phyloP scores from a whole-genome alignment of 345 rosid species.

The Orychophragmus violaceus region DNA sequence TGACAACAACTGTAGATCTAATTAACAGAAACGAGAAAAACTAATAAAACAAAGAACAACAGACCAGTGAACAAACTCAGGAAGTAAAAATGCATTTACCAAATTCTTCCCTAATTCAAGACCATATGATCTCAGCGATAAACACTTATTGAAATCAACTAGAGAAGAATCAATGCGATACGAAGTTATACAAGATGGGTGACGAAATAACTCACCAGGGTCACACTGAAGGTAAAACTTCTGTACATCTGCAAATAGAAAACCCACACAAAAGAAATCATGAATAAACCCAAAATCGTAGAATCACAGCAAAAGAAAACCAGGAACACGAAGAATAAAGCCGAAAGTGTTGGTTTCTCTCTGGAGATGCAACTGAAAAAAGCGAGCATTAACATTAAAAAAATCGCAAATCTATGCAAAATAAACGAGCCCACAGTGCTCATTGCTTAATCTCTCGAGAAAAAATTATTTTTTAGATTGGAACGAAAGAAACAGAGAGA shows the following conservation, averaged over 20 bases:
- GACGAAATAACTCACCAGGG: slow-evolving; percentile 49
- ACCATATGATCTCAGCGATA: background rate
- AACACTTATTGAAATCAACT: background rate
- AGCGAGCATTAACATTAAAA: background rate
- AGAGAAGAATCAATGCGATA: background rate
- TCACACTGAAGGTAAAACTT: slow-evolving; percentile 60
- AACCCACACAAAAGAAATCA: background rate
- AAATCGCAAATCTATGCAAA: background rate
- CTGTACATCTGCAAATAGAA: slow-evolving; percentile 47
- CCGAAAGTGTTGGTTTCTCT: background rate
- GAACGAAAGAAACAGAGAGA: slow-evolving; percentile 1
- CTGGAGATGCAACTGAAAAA: background rate
- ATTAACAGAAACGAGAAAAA: background rate
- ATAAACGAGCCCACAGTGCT: background rate
- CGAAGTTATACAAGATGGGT: background rate
- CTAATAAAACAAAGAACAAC: background rate
- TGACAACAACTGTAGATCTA: background rate
- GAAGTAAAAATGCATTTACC: background rate
- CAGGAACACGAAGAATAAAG: background rate
- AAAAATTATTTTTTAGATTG: slow-evolving; percentile 12
- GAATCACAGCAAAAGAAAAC: slow-evolving; percentile 2
- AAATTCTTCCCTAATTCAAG: background rate
- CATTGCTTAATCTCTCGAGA: background rate
- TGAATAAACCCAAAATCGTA: slow-evolving; percentile 5
- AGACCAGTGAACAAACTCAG: background rate